phyloP scores from a whole-genome alignment of 345 rosid species.

The Mercurialis annua region DNA sequence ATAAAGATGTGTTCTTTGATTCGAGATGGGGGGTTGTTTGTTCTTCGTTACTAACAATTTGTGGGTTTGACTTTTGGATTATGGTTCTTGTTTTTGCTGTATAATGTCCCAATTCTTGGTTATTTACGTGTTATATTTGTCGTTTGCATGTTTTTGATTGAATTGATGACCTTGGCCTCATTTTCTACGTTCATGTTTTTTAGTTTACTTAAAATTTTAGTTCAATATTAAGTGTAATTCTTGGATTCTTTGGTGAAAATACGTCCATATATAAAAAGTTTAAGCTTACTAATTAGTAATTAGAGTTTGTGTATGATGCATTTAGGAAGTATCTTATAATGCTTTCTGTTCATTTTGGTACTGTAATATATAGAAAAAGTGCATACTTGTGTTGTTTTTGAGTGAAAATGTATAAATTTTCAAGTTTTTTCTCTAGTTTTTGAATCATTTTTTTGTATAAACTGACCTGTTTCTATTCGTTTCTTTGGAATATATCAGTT shows the following conservation, averaged over 20 bases:
- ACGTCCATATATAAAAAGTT: neutral
- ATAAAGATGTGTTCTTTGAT: slow-evolving; percentile 1
- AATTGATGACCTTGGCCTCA: neutral
- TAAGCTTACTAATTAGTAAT: neutral
- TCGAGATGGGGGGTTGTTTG: slow-evolving; percentile 9
- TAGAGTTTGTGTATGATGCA: neutral
- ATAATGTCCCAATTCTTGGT: neutral
- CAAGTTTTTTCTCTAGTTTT: neutral
- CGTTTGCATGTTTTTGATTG: slow-evolving; percentile 16
- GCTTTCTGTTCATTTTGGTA: neutral
- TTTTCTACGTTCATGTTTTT: neutral
- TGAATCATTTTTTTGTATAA: neutral
- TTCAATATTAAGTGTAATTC: neutral
- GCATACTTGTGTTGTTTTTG: neutral
- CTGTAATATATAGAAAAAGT: neutral
- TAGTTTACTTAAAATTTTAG: neutral
- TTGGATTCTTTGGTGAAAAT: neutral
- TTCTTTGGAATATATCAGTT: slow-evolving; percentile 36
- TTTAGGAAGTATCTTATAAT: neutral
- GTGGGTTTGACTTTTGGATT: neutral
- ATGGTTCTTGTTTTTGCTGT: neutral
- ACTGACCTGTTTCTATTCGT: slow-evolving; percentile 12
- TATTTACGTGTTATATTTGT: slow-evolving; percentile 4
- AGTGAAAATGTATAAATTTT: neutral
- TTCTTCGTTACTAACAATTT: slow-evolving; percentile 6